Percentiles rank a stretch among this genome's conserved stretches.
These are phyloP conservation scores for Starmerella vaccinii DNA, from an alignment of 805 yeast species.

Conservation along the genomic window DNA sequence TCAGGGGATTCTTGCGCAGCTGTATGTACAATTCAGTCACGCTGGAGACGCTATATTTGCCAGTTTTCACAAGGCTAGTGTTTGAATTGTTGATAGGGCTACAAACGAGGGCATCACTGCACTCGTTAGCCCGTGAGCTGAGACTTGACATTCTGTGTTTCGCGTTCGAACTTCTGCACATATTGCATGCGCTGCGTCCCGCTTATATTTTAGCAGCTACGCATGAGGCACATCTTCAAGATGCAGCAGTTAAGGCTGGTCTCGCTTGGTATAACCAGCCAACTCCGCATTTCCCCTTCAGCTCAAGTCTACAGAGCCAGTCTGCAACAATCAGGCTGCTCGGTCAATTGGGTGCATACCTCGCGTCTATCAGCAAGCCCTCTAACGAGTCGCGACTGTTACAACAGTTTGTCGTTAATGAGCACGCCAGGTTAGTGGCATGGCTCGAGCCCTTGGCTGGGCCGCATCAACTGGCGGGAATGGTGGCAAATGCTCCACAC, in stretches of 20 bases:
- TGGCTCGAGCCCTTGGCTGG: conserved; percentile 59
- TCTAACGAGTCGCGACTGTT: conserved; percentile 34
- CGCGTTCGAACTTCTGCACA: conserved; percentile 52
- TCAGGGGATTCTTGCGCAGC: conserved; percentile 58
- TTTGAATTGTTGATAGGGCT: conserved; percentile 41
- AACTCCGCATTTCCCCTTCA: conserved; percentile 64
- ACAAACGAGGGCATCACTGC: conserved; percentile 51
- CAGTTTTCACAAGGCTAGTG: conserved; percentile 53
- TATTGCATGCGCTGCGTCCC: conserved; percentile 32
- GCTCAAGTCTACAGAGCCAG: conserved; percentile 63
- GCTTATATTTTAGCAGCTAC: conserved; percentile 1
- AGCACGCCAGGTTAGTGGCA: conserved; percentile 56
- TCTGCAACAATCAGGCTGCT: conserved; percentile 58
- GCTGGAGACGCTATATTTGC: conserved; percentile 37
- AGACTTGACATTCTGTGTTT: conserved; percentile 66
- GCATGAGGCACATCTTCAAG: conserved; percentile 40
- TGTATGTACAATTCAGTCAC: conserved; percentile 40
- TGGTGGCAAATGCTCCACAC: background rate
- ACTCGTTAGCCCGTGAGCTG: conserved; percentile 67
- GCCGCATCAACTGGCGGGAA: background rate
- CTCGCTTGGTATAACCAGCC: conserved; percentile 64
- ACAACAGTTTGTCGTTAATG: conserved; percentile 60
- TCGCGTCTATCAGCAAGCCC: conserved; percentile 31
- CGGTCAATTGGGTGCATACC: conserved; percentile 31
- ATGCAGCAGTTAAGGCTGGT: conserved; percentile 51